phyloP scores from a whole-genome alignment of 305 asterid genomes.

The Stenogyne calaminthoides region DNA sequence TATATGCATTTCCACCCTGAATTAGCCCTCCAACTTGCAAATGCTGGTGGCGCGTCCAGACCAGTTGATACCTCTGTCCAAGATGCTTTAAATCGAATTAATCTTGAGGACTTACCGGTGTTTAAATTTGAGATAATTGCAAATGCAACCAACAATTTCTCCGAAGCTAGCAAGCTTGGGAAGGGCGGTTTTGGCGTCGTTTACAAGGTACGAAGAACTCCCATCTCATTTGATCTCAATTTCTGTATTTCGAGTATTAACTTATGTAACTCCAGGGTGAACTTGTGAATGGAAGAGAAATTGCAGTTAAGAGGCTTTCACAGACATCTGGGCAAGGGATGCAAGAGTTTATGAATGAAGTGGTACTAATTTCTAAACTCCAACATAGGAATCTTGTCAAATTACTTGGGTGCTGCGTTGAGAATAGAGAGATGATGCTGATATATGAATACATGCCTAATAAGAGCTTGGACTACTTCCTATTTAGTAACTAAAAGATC shows the following conservation, averaged over 20 bases:
- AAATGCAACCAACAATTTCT: background rate
- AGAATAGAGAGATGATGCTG: no score
- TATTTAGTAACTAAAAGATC: background rate
- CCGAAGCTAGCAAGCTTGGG: slow-evolving; percentile 16
- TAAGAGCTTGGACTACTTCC: slow-evolving; percentile 14
- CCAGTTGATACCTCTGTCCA: background rate
- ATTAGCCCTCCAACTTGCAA: no score
- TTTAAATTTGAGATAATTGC: slow-evolving; percentile 1
- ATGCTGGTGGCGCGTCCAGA: no score
- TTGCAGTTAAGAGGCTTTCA: slow-evolving; percentile 12
- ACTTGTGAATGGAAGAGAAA: slow-evolving; percentile 6
- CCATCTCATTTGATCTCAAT: background rate
- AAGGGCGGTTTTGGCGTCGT: slow-evolving; percentile 7
- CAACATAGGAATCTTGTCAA: no score
- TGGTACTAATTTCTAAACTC: no score
- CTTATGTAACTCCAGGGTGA: background rate
- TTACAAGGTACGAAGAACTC: background rate
- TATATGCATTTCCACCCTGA: background rate
- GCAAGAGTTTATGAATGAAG: slow-evolving; percentile 10
- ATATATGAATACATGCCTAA: no score
- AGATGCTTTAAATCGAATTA: background rate
- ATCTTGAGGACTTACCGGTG: background rate
- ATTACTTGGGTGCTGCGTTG: no score
- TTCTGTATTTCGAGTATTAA: background rate
- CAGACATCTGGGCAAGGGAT: slow-evolving; percentile 9